Conservation (phyloP, 139 green algal species). For the Mesotaenium endlicherianum region DNA sequence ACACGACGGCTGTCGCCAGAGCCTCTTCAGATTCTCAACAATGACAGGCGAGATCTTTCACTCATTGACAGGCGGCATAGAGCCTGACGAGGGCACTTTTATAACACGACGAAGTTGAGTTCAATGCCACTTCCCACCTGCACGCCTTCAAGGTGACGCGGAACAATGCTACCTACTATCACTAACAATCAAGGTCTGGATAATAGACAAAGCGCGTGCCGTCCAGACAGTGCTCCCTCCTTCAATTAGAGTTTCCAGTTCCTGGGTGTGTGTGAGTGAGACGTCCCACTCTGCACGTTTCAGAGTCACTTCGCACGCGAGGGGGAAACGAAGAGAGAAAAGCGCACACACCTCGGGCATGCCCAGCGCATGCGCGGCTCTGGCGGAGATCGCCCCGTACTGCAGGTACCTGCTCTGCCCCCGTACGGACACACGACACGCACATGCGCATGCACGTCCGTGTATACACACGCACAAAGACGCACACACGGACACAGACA, state of each 20-base stretch:
- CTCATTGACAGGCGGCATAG: too few species aligned
- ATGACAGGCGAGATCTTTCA: too few species aligned
- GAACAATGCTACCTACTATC: neutral
- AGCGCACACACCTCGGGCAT: conserved; percentile 59
- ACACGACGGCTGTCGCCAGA: too few species aligned
- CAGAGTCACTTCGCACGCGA: neutral
- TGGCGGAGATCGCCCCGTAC: conserved; percentile 80
- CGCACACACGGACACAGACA: too few species aligned
- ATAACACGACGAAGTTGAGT: too few species aligned
- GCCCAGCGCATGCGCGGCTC: conserved; percentile 71
- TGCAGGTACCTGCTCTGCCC: conserved; percentile 71
- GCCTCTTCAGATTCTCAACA: too few species aligned
- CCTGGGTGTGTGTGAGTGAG: neutral
- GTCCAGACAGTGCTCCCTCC: neutral
- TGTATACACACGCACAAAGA: too few species aligned
- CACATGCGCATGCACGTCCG: too few species aligned
- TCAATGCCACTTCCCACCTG: too few species aligned
- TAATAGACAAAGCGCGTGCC: neutral
- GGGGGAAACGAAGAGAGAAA: neutral
- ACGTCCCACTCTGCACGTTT: neutral
- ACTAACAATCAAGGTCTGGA: neutral
- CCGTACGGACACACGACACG: neutral
- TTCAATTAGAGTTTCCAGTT: neutral
- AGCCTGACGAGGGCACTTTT: too few species aligned
- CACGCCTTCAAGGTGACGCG: too few species aligned